Evolutionary conservation across 352 stramenopile species (phyloP), one percentile per base, ranked within the genome.

Genomic region (Aphanomyces cochlioides): DNA sequence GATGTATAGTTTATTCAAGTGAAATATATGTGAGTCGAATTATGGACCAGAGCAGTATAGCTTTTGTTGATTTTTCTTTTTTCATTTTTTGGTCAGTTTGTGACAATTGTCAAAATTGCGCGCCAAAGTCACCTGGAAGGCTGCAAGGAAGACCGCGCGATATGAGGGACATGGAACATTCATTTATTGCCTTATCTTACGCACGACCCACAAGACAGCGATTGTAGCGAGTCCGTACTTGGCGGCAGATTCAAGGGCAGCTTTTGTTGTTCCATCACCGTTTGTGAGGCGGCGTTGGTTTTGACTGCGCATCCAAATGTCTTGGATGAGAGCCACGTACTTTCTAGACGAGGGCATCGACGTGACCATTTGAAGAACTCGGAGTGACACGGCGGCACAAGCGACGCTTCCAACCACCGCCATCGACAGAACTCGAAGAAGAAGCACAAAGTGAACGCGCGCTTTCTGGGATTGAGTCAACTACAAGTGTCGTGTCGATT

Each of bases 331-430:
- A 21, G 50, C 50, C 50, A 58, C n/a, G 50, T 58, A 58, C 50
- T 19, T 58, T 19, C 50, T 10, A 58, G 80, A 77, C 65, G 79
- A 74, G 5, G 60, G 77, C 7, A 63, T 80, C 10, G 70, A 37
- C 69, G 79, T 77, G 37, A 84, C 59, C n/a, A 85, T 37, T 54
- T 89, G 82, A 58, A 84, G 61, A 7, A 85, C 58, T 15, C 82
- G 82, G 34, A 90, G 63, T 43, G 85, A 75, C 50, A 88, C 75
- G 0, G 82, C 78, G 56, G 77, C 81, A 39, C 80, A 85, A 6
- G 86, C 86, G 37, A 92, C 76, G 0, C 83, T 92, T 43, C 82
- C 87, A 40, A 94, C 60, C 7, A 83, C 79, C 4, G 84, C 90
- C 34, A 83, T 74, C 1, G 79, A 67, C 13, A 83, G 66, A 56